Evolutionary conservation across 2,329 filamentous ascomycete genomes (phyloP), one percentile per base, ranked within the genome.

Genomic region (Aspergillus arachidicola): DNA sequence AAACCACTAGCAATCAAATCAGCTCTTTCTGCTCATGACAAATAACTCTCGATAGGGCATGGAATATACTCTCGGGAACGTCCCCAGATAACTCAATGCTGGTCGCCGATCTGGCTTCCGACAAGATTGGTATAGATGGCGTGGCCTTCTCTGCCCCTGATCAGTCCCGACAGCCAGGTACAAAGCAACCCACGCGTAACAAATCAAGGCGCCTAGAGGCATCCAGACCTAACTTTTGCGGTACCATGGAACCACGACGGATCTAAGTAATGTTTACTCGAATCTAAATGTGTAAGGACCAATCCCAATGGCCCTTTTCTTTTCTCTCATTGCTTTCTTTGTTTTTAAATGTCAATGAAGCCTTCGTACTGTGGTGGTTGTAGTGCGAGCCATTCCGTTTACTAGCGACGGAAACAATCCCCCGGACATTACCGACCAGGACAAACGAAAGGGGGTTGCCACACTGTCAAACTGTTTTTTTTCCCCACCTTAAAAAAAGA

Each of bases 401-500:
- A 34, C 45, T 51, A 59, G 57, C 41, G 46, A 34, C 23, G 46
- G 57, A 50, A 41, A 34, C 45, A 19, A 51, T 19, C 21, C 57
- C 46, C 46, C 19, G 46, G 46, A 26, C 46, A 36, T 53, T 50
- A 34, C 43, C 46, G 19, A 51, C 57, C n/a, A 53, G 30, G 36
- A 45, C 10, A 32, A 41, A 59, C 45, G 23, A 59, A 59, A 59
- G 19, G 57, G 34, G 30, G 32, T 59, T 58, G 57, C 34, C 45
- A 34, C 57, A 59, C 43, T 51, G 57, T 51, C 57, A 59, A 59
- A 59, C 57, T 28, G 57, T 21, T 38, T 59, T 53, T 38, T 59
- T 51, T 38, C 6, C 23, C 57, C 57, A 28, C 32, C 32, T 10
- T 34, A 2, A 38, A 38, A 38, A 32, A 32, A 21, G 4, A 32